A percentile compares a stretch with the other conserved stretches of the same genome.
Conservation (phyloP, 176 grass and related monocot species). For the Urochloa ruziziensis region DNA sequence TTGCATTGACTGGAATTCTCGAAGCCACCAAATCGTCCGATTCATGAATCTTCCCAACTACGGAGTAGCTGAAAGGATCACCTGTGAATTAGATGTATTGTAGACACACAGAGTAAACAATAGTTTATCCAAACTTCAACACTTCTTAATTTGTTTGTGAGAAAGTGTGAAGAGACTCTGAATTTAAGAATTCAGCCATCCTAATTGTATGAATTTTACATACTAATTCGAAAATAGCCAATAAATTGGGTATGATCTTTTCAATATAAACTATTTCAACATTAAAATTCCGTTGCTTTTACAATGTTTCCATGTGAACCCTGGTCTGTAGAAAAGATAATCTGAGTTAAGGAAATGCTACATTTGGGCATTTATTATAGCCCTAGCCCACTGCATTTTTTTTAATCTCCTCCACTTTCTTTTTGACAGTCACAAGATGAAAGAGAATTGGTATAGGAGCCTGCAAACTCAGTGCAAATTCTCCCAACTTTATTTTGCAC, state of each 20-base stretch:
- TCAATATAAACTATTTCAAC: background rate
- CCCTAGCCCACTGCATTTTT: background rate
- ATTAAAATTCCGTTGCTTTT: background rate
- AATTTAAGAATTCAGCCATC: too few species aligned
- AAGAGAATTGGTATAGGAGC: background rate
- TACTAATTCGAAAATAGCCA: too few species aligned
- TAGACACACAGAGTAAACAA: too few species aligned
- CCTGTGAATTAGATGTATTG: too few species aligned
- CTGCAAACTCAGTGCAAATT: background rate
- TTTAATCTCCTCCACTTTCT: background rate
- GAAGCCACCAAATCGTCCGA: background rate
- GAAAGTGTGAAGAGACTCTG: too few species aligned
- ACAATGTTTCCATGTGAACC: background rate
- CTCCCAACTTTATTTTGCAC: background rate
- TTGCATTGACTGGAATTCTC: background rate
- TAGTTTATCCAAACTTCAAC: too few species aligned
- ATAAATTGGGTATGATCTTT: background rate
- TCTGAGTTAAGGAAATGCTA: background rate
- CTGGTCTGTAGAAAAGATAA: background rate
- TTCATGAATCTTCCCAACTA: background rate
- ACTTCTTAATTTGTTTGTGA: too few species aligned
- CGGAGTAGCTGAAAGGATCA: background rate
- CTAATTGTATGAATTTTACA: too few species aligned
- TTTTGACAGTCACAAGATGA: background rate
- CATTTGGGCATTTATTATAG: background rate